Conservation (phyloP, 768 basidiomycete genomes). For the Postia placenta region DNA sequence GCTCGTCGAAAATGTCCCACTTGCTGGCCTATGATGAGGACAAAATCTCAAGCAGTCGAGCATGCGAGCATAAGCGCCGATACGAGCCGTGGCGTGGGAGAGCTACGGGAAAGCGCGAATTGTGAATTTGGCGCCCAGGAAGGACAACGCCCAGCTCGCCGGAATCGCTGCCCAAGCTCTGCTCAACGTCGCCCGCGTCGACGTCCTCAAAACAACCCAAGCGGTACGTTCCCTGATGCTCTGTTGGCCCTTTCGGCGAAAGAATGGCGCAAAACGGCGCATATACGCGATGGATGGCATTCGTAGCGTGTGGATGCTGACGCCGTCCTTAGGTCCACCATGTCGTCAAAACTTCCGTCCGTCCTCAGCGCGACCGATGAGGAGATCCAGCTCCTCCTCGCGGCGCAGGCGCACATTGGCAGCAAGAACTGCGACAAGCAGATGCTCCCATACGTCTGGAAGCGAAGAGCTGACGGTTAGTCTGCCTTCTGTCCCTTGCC, state of each 20-base stretch:
- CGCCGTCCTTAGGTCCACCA: conserved; percentile 24
- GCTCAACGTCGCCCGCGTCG: conserved; percentile 35
- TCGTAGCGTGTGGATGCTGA: conserved; percentile 29
- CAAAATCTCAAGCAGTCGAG: too few species aligned
- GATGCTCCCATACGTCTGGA: conserved; percentile 98
- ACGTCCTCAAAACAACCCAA: conserved; percentile 32
- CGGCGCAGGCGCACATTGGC: conserved; percentile 95
- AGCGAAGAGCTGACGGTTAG: conserved; percentile 91
- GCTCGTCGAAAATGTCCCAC: too few species aligned
- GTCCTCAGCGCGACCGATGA: conserved; percentile 93
- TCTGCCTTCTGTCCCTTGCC: conserved; percentile 5
- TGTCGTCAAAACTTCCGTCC: conserved; percentile 91
- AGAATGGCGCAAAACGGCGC: conserved; percentile 20
- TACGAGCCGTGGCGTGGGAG: neutral
- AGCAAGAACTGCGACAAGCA: conserved; percentile 99
- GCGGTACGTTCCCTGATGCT: conserved; percentile 31
- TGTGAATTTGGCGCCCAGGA: neutral
- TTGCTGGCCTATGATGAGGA: too few species aligned
- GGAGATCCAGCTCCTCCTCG: conserved; percentile 91
- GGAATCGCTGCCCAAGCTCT: conserved; percentile 23
- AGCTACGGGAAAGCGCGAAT: neutral
- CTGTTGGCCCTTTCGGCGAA: conserved; percentile 14
- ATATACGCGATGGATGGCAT: conserved; percentile 30
- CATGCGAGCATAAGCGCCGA: too few species aligned
- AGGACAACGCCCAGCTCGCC: conserved; percentile 9